Percentiles rank a stretch among this genome's conserved stretches.
Conservation (phyloP, 2,329 filamentous ascomycete species). For the Colletotrichum sp. region DNA sequence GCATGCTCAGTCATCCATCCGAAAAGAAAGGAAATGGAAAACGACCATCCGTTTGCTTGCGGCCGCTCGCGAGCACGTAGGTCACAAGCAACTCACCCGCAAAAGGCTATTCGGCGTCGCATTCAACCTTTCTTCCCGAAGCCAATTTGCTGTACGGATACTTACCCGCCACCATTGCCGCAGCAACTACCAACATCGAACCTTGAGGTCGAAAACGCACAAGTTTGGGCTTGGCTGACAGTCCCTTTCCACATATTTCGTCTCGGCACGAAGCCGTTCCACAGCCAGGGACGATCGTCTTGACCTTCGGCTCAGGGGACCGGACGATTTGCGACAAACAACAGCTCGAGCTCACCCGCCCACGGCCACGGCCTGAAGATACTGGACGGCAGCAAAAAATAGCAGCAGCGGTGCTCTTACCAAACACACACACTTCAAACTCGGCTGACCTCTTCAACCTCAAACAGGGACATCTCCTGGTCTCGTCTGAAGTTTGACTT, state of each 20-base stretch:
- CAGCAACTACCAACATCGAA: conserved; percentile 3
- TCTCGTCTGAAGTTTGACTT: not conserved
- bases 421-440: not conserved
- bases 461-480: not conserved
- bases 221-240: conserved; percentile 1
- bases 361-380: not conserved
- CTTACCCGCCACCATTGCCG: not conserved
- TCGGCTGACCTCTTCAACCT: not conserved
- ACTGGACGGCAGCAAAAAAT: not conserved
- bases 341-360: not conserved
- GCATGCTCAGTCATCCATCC: not conserved
- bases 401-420: not conserved
- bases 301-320: conserved; percentile 12
- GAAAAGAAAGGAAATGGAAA: not conserved
- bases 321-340: conserved; percentile 17
- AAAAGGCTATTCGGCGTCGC: not conserved
- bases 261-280: conserved; percentile 14
- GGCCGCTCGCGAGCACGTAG: not conserved
- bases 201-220: not conserved
- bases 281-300: conserved; percentile 15
- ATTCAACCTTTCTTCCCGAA: not conserved
- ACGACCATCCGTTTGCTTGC: not conserved
- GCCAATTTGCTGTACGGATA: not conserved
- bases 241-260: conserved; percentile 4
- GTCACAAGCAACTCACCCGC: not conserved